Evolutionary conservation across 2,329 filamentous ascomycete species (phyloP).

Genomic region (Corinectria fuckeliana): DNA sequence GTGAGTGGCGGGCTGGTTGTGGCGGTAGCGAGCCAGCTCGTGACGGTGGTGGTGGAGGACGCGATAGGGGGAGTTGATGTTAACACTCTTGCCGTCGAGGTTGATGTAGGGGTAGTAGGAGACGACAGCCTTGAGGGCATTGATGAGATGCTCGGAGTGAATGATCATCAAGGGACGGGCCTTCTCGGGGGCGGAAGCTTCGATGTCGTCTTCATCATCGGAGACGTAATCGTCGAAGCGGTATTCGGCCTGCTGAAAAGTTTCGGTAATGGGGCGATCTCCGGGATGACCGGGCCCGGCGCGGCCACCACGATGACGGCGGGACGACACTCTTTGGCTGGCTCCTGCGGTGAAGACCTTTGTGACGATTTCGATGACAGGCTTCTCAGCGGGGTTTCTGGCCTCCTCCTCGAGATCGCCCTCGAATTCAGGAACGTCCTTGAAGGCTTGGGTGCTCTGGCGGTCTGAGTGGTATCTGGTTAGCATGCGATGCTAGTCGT

Average conservation of each 20-base stretch:
- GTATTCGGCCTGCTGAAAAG: conserved; percentile 33
- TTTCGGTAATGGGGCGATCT: conserved; percentile 40
- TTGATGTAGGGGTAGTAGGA: conserved; percentile 54
- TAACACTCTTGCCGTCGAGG: conserved; percentile 45
- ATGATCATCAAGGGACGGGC: conserved; percentile 51
- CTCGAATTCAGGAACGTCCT: conserved; percentile 40
- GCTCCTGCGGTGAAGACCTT: conserved; percentile 40
- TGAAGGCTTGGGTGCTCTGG: conserved; percentile 48
- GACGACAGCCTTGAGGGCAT: conserved; percentile 55
- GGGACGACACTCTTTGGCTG: conserved; percentile 8
- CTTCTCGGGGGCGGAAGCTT: conserved; percentile 37
- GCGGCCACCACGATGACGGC: conserved; percentile 7
- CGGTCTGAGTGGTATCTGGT: conserved; percentile 37
- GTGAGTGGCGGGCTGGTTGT: conserved; percentile 50
- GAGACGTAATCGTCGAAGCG: conserved; percentile 38
- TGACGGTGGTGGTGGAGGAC: conserved; percentile 55
- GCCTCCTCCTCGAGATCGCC: conserved; percentile 34
- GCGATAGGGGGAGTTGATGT: conserved; percentile 53
- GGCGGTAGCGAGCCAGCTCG: conserved; percentile 51
- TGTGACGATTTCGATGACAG: conserved; percentile 53
- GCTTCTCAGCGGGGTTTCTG: conserved; percentile 32
- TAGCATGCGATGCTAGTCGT: conserved; percentile 15
- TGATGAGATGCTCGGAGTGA: conserved; percentile 52
- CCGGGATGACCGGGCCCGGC: conserved; percentile 21
- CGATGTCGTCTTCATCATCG: conserved; percentile 30